A percentile compares a stretch with the other conserved stretches of the same genome.
These are phyloP conservation scores for Rhododendron molle DNA, from an alignment of 148 eudicot genomes.

Conservation along the genomic window DNA sequence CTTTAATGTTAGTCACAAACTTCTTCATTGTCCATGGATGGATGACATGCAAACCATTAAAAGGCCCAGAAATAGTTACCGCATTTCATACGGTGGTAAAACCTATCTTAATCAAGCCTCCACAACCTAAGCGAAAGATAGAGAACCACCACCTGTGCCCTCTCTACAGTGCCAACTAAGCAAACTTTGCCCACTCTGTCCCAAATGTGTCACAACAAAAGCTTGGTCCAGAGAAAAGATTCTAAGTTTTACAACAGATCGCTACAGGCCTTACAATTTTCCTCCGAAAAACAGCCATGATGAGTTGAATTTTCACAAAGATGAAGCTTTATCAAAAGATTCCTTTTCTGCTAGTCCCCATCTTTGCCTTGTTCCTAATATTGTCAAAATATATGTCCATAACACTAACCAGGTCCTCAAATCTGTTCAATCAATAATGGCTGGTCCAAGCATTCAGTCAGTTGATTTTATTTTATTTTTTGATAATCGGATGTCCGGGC, in stretches of 20 bases:
- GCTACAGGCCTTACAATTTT: neutral
- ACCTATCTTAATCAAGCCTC: neutral
- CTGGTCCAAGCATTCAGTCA: no score
- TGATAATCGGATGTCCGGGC: no score
- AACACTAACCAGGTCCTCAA: no score
- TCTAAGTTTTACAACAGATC: neutral
- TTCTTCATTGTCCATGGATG: neutral
- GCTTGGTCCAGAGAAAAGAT: no score
- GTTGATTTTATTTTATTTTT: no score
- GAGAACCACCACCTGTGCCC: neutral
- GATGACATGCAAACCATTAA: neutral
- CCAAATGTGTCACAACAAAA: neutral
- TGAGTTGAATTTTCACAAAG: no score
- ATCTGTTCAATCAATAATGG: no score
- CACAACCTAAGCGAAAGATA: neutral
- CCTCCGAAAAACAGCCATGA: no score
- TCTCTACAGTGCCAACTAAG: neutral
- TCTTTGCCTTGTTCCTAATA: no score
- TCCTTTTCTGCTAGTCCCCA: no score
- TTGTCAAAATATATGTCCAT: no score
- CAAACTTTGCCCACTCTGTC: neutral
- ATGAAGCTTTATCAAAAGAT: no score
- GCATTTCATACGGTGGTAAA: neutral
- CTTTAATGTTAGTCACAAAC: neutral
- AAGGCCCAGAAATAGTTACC: neutral